Evolutionary conservation across 2,329 filamentous ascomycete species (phyloP).

Genomic region (Colletotrichum filicis): DNA sequence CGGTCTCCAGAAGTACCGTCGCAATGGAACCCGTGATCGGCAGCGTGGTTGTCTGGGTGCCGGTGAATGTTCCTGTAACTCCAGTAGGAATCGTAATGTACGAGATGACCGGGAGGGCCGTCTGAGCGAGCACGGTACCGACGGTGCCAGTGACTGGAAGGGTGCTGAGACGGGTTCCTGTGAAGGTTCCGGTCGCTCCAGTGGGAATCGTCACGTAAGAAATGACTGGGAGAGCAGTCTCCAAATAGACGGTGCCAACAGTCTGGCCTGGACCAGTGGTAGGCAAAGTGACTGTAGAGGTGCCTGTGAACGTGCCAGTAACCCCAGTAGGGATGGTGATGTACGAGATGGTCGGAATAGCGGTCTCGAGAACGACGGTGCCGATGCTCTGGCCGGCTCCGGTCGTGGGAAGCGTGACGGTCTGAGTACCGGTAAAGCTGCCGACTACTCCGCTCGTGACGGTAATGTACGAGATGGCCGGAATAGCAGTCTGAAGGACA

Average conservation of each 20-base stretch:
- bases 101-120: neutral
- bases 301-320: neutral
- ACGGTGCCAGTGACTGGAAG: neutral
- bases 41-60: slow-evolving; percentile 7
- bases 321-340: neutral
- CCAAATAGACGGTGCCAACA: neutral
- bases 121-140: neutral
- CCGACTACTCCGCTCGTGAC: neutral
- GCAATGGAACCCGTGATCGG: neutral
- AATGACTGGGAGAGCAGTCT: neutral
- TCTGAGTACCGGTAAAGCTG: neutral
- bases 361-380: neutral
- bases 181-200: neutral
- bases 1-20: neutral
- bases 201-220: neutral
- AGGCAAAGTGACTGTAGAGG: neutral
- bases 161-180: neutral
- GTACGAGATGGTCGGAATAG: neutral
- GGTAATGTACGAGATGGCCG: neutral
- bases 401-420: neutral
- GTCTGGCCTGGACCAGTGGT: neutral
- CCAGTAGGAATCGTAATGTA: slow-evolving; percentile 8
- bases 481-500: neutral
- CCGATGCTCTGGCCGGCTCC: neutral
- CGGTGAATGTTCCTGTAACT: slow-evolving; percentile 6